Base-by-base conservation (phyloP, 1,284 basidiomycete species). In the Fomitiporia mediterranea region DNA sequence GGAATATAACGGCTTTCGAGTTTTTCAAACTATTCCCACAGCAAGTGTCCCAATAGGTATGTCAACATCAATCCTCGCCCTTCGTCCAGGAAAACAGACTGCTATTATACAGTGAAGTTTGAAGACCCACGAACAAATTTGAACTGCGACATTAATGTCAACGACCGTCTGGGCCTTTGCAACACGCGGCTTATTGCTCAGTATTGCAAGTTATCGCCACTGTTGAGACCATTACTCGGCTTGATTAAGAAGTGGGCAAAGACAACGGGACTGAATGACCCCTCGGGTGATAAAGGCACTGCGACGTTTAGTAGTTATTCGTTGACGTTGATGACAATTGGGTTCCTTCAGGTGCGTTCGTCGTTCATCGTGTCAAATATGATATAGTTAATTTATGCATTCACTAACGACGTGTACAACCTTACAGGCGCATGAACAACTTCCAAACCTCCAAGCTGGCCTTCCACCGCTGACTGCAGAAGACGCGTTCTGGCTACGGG, bases 281-380 rank as follows among this genome's bases (percentile, higher is more conserved):
- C 82, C 1, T 63, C 56, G 3, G 53, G 39, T 4, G 60, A 42
- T 0, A 55, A 58, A 2, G 65, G 63, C 8, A 59, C 63, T 0
- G 51, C 63, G 1, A 74, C 75, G 2, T 83, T 83, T 61, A 82
- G 77, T 61, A 84, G 81, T 60, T 84, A 83, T 65, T 70, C 81
- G 2, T 65, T 83, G n/a, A 69, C 73, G 4, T 59, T 84, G 61
- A 83, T 84, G 82, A 77, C 76, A 0, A 74, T 84, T 25, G 78
- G 70, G 0, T 75, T 75, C 53, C 64, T 83, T 3, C 83, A 84
- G 71, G 81, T 82, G 47, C 49, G 68, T 64, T 17, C 19, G 23
- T 37, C 9, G 37, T 8, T 37, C 13, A 5, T 56, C 30, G 19
- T 32, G 11, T 9, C 46, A 19, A 32, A 15, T 21, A n/a, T 32